phyloP scores from a whole-genome alignment of 2,329 filamentous ascomycete genomes.

The Cercospora beticola region DNA sequence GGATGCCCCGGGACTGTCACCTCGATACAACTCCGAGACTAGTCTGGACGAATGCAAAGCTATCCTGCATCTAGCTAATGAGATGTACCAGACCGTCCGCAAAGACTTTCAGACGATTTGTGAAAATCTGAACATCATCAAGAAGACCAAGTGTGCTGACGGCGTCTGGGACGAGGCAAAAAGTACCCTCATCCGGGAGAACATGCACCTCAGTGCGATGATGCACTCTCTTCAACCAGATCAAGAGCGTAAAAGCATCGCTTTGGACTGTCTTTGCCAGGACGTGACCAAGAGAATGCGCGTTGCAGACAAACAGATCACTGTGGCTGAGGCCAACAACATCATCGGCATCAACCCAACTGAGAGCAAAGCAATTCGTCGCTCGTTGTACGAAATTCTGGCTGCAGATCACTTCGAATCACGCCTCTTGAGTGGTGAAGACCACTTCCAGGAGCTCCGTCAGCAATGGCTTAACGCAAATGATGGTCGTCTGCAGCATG shows the following conservation, averaged over 20 bases:
- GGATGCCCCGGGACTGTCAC: slow-evolving; percentile 62
- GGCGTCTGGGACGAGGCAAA: slow-evolving; percentile 74
- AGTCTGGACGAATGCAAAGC: slow-evolving; percentile 76
- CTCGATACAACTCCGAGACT: slow-evolving; percentile 78
- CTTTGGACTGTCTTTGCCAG: slow-evolving; percentile 75
- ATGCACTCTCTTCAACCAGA: slow-evolving; percentile 59
- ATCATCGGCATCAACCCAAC: slow-evolving; percentile 67
- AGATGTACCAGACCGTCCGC: slow-evolving; percentile 64
- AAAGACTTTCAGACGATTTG: slow-evolving; percentile 70
- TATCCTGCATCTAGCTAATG: slow-evolving; percentile 63
- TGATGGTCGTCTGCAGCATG: slow-evolving; percentile 24
- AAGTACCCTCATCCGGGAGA: slow-evolving; percentile 63
- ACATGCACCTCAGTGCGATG: slow-evolving; percentile 60
- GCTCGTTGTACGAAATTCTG: slow-evolving; percentile 65
- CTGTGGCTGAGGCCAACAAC: slow-evolving; percentile 72
- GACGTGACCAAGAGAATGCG: slow-evolving; percentile 81
- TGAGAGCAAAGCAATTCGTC: slow-evolving; percentile 64
- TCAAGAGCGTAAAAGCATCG: slow-evolving; percentile 63
- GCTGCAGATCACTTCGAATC: slow-evolving; percentile 66
- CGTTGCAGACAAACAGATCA: slow-evolving; percentile 63
- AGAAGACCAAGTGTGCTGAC: slow-evolving; percentile 73
- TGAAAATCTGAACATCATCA: slow-evolving; percentile 63
- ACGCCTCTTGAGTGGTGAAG: slow-evolving; percentile 69
- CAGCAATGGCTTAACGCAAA: slow-evolving; percentile 58
- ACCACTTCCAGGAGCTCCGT: slow-evolving; percentile 71